These are phyloP conservation scores for Tillandsia leiboldiana DNA, from an alignment of 176 grass and related monocot species.

Conservation along the genomic window DNA sequence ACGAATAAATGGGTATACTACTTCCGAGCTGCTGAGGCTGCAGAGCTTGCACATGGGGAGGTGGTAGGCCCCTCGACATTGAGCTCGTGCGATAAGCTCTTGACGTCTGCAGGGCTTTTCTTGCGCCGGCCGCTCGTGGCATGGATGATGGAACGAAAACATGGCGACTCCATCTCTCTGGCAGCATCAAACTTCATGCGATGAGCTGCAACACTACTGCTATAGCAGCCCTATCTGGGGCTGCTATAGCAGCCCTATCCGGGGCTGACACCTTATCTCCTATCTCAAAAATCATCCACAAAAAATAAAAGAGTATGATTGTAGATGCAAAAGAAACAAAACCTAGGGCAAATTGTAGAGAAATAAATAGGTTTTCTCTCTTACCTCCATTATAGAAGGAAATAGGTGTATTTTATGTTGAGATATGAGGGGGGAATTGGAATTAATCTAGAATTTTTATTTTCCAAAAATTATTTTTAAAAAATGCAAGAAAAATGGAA, in stretches of 20 bases:
- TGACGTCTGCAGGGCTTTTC: constrained; percentile 53
- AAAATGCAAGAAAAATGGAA: too few species aligned
- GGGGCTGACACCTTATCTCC: constrained; percentile 1
- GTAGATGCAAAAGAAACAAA: background rate
- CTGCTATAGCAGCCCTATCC: background rate
- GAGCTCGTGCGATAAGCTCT: constrained; percentile 91
- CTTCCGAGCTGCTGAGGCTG: constrained; percentile 21
- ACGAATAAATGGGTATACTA: constrained; percentile 18
- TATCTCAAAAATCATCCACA: background rate
- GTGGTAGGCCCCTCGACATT: constrained; percentile 25
- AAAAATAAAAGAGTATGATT: background rate
- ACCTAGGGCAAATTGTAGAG: background rate
- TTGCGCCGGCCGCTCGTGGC: constrained; percentile 76
- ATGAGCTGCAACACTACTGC: background rate
- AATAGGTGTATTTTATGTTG: background rate
- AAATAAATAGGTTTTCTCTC: background rate
- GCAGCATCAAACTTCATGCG: constrained; percentile 27
- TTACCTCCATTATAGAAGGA: background rate
- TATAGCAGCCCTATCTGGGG: background rate
- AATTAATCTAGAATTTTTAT: background rate
- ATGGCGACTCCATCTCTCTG: constrained; percentile 74
- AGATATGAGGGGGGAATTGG: background rate
- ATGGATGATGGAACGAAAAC: constrained; percentile 70
- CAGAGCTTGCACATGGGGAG: constrained; percentile 43
- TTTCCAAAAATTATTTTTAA: too few species aligned